Percentiles rank a stretch among this genome's conserved stretches.
Conservation (phyloP, 169 alveolate species). For the Theileria parva region DNA sequence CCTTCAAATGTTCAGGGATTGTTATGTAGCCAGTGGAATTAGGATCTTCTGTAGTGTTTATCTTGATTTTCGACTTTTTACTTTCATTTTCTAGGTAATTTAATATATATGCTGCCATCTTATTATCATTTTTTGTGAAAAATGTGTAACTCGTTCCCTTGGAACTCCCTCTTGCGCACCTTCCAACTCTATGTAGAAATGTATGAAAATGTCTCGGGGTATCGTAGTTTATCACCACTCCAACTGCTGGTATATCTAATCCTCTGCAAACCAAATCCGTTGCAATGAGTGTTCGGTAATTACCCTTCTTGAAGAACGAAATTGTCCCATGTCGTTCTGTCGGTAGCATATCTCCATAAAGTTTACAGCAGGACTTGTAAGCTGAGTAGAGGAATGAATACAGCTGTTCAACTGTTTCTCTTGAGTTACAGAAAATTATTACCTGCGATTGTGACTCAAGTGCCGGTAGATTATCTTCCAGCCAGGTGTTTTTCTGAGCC, state of each 20-base stretch:
- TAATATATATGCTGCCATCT: constrained; percentile 20
- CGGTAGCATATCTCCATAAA: constrained; percentile 27
- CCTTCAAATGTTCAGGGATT: constrained; percentile 18
- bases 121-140: constrained; percentile 17
- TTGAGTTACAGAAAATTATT: constrained; percentile 34
- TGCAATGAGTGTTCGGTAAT: constrained; percentile 10
- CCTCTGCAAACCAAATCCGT: constrained; percentile 41
- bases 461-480: constrained; percentile 6
- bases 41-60: neutral
- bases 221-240: constrained; percentile 28
- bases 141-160: constrained; percentile 32
- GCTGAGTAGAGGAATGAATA: neutral
- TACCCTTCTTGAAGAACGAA: neutral
- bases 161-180: constrained; percentile 23
- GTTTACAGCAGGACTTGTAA: constrained; percentile 1
- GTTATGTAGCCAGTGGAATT: neutral
- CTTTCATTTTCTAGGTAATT: constrained; percentile 10
- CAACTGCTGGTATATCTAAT: constrained; percentile 23
- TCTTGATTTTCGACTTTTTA: neutral
- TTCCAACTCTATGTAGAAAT: constrained; percentile 32
- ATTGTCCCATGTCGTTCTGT: constrained; percentile 5
- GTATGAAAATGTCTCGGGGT: constrained; percentile 49
- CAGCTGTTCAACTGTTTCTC: constrained; percentile 17
- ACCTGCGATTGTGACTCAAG: constrained; percentile 17
- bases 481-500: constrained; percentile 28